Base-by-base conservation (phyloP, 2,329 filamentous ascomycete genomes). In the Diaporthe citriasiana region DNA sequence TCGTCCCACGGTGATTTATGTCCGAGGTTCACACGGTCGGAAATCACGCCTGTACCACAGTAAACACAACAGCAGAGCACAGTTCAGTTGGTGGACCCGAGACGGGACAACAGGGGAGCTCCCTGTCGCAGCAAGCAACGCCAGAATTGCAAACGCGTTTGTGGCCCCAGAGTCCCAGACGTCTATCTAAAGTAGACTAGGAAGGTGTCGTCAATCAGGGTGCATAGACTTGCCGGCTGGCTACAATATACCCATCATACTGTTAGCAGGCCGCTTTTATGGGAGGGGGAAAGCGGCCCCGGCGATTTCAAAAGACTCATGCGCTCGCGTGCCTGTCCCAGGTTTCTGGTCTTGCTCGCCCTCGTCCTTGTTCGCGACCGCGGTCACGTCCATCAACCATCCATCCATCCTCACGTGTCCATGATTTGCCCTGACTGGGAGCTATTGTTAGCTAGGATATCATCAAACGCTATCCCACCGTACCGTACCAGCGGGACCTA, bases 161-260 rank as follows among this genome's bases (percentile, higher is more conserved):
- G 63, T 68, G 63, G 63, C 63, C 51, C 63, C 63, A 50, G 60
- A 65, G 42, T 50, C 60, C 60, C 60, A 68, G 63, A 68, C 63
- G 63, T 68, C 63, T 17, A 66, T 66, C 63, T 53, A 68, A 68
- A 33, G 47, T 53, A 51, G 47, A 68, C 63, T 53, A 40, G 63
- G 63, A 68, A 68, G 63, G 63, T 68, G 63, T 68, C 63, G 45
- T 51, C 63, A 68, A 66, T 35, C 27, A 25, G 60, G 10, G 60
- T 51, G 60, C 60, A 38, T 50, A 27, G 59, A 65, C 59, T 25
- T 22, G 22, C 55, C 8, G 33, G n/a, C 55, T 19, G 13, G 19
- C 59, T 65, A 33, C 57, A 30, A 10, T 22, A 63, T 19, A 63
- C 25, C 57, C 57, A 63, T 63, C 38, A n/a, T 65, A 45, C 17